Conservation (phyloP, 352 stramenopile species). For the Globisporangium spiculum region DNA sequence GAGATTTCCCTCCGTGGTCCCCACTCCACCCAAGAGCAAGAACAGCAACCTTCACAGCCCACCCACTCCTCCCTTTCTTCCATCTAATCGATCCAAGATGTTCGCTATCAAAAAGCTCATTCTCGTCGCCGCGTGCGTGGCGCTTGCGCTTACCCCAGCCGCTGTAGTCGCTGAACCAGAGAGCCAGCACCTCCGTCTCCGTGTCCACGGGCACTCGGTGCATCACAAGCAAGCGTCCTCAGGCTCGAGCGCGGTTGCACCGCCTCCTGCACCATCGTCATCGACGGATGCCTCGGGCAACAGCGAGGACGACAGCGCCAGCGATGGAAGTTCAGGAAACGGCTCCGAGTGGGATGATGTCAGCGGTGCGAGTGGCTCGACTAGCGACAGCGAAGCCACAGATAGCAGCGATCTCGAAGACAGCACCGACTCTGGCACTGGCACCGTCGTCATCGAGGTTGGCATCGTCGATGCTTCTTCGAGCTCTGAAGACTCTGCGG, state of each 20-base stretch:
- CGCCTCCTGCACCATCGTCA: not conserved
- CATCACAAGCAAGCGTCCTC: constrained; percentile 11
- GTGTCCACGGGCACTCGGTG: constrained; percentile 20
- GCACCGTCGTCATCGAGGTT: not conserved
- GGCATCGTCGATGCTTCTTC: not conserved
- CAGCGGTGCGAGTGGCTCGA: not conserved
- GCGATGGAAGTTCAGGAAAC: not conserved
- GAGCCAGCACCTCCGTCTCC: constrained; percentile 26
- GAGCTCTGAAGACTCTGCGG: not conserved
- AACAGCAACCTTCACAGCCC: not conserved
- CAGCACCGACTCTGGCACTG: not conserved
- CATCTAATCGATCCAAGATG: constrained; percentile 22
- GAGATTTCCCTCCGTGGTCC: not conserved
- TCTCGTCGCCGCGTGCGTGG: constrained; percentile 20
- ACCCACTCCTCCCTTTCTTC: not conserved
- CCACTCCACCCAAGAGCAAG: not conserved
- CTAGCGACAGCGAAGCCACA: not conserved
- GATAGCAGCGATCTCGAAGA: not conserved
- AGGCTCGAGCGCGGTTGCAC: constrained; percentile 1
- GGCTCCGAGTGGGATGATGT: not conserved
- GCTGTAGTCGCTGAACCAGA: constrained; percentile 18
- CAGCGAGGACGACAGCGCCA: not conserved
- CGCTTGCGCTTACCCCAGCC: constrained; percentile 23
- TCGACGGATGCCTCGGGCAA: not conserved
- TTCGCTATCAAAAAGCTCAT: constrained; percentile 27